Evolutionary conservation across 306 rosid genomes (phyloP), one percentile per base, ranked within the genome.

Genomic region (Trichosanthes cucumerina): DNA sequence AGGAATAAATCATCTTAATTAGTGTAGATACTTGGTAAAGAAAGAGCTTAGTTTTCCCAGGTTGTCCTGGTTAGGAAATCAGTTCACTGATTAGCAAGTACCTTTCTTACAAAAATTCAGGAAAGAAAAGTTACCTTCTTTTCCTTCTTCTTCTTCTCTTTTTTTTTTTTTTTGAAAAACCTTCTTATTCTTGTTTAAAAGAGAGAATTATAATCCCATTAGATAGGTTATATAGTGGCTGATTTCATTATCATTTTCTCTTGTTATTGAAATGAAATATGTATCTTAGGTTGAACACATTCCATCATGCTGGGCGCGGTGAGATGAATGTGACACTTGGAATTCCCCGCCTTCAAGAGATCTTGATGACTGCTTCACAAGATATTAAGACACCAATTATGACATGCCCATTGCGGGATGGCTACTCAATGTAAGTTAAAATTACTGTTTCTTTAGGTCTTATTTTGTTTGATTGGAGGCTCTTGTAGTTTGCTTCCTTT

Each of bases 251-350:
- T 70, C 21, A 39, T 66, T 70, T 53, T 21, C 33, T 68, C 41
- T 39, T 68, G 36, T 24, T 44, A 26, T 71, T 46, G 58, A 23
- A 26, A 24, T 71, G 76, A 26, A 43, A 44, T 26, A 69, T 21
- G 23, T 66, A 36, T 82, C 65, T 64, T 91, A 92, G 98, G 84
- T 83, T 92, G 85, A 95, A 95, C 84, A 95, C 98, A 28, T 95
- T 95, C 80, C 97, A 92, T 78, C 93, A 91, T 84, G 98, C 96
- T 62, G 97, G 97, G 78, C 90, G 97, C 80, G 97, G 97, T 86
- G 97, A 95, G 89, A 91, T 89, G 96, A 95, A 95, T 53, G 98
- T 92, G 83, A 95, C 98, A 2, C 98, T 95, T 71, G 98, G 98
- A 81, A 95, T 95, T 83, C 97, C 98, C 14, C 92, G 96, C 33